Evolutionary conservation across 345 rosid species (phyloP), one percentile per base, ranked within the genome.

Genomic region (Hypericum perforatum): DNA sequence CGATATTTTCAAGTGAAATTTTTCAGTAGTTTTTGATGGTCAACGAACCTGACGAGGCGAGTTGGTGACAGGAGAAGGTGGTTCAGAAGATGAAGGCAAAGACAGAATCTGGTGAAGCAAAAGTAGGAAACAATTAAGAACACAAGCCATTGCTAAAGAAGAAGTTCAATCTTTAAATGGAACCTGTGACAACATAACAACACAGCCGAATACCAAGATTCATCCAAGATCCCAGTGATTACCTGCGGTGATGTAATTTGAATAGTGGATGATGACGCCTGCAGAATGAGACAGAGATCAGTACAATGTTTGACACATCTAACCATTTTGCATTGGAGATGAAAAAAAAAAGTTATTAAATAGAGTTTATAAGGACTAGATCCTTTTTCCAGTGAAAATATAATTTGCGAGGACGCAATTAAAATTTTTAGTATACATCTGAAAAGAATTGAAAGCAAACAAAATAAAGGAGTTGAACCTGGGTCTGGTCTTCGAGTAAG

Each of bases 21-120:
- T 7, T 16, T 16, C 29, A 8, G 0, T 10, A 53, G 16, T 40
- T 46, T 39, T 32, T 38, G 43, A 10, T 62, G 52, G 22, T 44
- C 45, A 62, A 65, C 74, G 22, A 57, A 84, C 96, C 94, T 69
- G 71, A 51, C 39, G 60, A 59, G 74, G 64, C 56, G 70, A 82
- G 73, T 55, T 75, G 50, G 78, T 59, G 59, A 54, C 57, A 43
- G 77, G 70, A 11, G 67, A 53, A 39, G 76, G 69, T 37, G 67
- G 49, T 65, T 70, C 85, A 14, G 45, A 55, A 7, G 72, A 75
- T 54, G 82, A 74, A 43, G 79, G 82, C 68, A 79, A 70, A 43
- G 86, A 72, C 39, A 44, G 68, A 45, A 69, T 49, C 86, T 83
- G 82, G 62, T 22, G 9, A 56, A 52, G 38, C 57, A 66, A 15